Base-by-base conservation (phyloP, 2,329 filamentous ascomycete genomes). In the Zasmidium citrigriseum region DNA sequence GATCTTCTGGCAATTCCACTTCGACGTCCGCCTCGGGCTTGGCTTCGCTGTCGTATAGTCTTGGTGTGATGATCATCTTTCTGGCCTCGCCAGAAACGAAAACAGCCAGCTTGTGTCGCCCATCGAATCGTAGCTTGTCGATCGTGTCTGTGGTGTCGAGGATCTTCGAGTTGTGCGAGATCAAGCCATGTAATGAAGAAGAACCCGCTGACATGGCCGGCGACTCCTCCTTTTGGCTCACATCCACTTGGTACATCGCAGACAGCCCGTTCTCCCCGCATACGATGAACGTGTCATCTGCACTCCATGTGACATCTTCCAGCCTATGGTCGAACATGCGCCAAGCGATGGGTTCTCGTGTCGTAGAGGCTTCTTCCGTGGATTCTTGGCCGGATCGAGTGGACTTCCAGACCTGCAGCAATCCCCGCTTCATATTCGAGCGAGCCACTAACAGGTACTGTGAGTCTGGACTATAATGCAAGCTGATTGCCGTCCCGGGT, bases 301-400 rank as follows among this genome's bases (percentile, higher is more conserved):
- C 74, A 44, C 75, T 75, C 78, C 78, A 80, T 12, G 73, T 71
- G 1, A 75, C 78, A 57, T 80, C 78, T 23, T 75, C 68, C 1
- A 79, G 73, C 54, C 71, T 71, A 3, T 72, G 71, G 21, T 77
- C 74, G 50, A 78, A 78, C 18, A 75, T 69, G 22, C 71, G 72
- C 72, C 74, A 78, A 4, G 68, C 69, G 3, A 75, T 67, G 4
- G 77, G 76, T 24, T 77, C 73, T 21, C 69, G 70, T 18, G 57
- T 38, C n/a, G 56, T 54, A 21, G 22, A 27, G 10, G 18, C 14
- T 24, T 59, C 55, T 29, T 62, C 53, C 14, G 49, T 54, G 12
- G 61, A 47, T 1, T 52, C 44, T 20, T 34, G 55, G 4, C 47
- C 23, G 18, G 51, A 47, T 29, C 51, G 27, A 45, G 54, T 20